Conservation (phyloP, 2,329 filamentous ascomycete genomes). For the Aureobasidium sp. region DNA sequence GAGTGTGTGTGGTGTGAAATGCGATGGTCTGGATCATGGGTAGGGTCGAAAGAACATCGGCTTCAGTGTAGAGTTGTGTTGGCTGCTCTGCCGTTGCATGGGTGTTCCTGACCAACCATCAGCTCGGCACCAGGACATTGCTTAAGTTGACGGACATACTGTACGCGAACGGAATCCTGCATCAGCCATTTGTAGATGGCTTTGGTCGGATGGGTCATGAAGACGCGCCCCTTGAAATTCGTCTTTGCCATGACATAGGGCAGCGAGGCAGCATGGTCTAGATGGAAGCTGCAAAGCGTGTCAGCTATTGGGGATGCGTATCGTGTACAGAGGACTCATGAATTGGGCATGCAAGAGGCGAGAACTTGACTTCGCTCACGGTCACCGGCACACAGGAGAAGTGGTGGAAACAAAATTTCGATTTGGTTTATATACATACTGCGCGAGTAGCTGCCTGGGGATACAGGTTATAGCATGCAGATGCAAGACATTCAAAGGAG, state of each 20-base stretch:
- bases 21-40: slow-evolving; percentile 95
- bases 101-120: slow-evolving; percentile 47
- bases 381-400: slow-evolving; percentile 15
- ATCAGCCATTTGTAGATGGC: slow-evolving; percentile 99
- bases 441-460: not conserved
- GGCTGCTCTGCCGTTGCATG: slow-evolving; percentile 55
- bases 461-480: not conserved
- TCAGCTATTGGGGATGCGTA: not conserved
- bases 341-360: not conserved
- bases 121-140: not conserved
- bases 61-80: slow-evolving; percentile 78
- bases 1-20: slow-evolving; percentile 95
- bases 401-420: slow-evolving; percentile 20
- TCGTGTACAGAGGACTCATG: not conserved
- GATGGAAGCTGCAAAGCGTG: slow-evolving; percentile 68
- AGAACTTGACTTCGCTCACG: slow-evolving; percentile 2
- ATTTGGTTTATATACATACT: slow-evolving; percentile 29
- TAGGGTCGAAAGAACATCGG: slow-evolving; percentile 89
- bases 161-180: slow-evolving; percentile 89
- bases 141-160: slow-evolving; percentile 45
- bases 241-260: slow-evolving; percentile 97
- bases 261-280: slow-evolving; percentile 97
- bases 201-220: slow-evolving; percentile 99
- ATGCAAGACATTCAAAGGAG: not conserved
- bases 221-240: slow-evolving; percentile 91